Conservation (phyloP, 495 filamentous ascomycete species). For the Penicillium egyptiacum region DNA sequence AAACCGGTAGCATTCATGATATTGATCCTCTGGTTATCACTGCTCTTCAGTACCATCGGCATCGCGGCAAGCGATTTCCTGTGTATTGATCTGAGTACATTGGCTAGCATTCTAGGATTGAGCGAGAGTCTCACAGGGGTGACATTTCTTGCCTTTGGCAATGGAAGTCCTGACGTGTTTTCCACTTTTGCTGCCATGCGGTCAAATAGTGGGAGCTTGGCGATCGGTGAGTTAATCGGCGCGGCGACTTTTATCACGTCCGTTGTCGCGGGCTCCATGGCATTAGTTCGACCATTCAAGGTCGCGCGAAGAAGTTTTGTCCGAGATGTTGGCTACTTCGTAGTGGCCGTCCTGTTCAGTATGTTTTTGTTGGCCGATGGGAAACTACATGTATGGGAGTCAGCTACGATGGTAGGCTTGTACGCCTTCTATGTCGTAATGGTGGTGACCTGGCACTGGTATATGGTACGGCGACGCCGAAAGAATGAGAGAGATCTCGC, state of each 20-base stretch:
- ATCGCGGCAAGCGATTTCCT: constrained; percentile 98
- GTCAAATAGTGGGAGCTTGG: constrained; percentile 92
- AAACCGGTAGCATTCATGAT: constrained; percentile 75
- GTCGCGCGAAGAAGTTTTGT: constrained; percentile 87
- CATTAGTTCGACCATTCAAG: constrained; percentile 86
- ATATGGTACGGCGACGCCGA: constrained; percentile 59
- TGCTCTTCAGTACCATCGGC: constrained; percentile 96
- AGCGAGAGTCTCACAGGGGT: constrained; percentile 96
- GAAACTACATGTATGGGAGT: constrained; percentile 82
- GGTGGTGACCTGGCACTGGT: constrained; percentile 94
- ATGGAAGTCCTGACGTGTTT: constrained; percentile 99
- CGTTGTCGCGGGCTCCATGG: constrained; percentile 98
- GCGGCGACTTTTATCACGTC: constrained; percentile 96
- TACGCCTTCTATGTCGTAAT: constrained; percentile 88
- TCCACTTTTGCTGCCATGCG: constrained; percentile 98
- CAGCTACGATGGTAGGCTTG: constrained; percentile 82
- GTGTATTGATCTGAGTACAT: constrained; percentile 92
- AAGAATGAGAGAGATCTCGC: constrained; percentile 62
- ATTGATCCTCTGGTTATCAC: constrained; percentile 77
- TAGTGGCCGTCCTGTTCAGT: constrained; percentile 81
- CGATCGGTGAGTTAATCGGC: constrained; percentile 92
- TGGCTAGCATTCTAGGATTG: constrained; percentile 82
- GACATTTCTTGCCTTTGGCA: constrained; percentile 95
- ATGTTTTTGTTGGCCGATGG: constrained; percentile 88
- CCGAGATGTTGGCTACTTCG: constrained; percentile 91